Conservation (phyloP, 139 green algal species). For the Chloropicon primus region DNA sequence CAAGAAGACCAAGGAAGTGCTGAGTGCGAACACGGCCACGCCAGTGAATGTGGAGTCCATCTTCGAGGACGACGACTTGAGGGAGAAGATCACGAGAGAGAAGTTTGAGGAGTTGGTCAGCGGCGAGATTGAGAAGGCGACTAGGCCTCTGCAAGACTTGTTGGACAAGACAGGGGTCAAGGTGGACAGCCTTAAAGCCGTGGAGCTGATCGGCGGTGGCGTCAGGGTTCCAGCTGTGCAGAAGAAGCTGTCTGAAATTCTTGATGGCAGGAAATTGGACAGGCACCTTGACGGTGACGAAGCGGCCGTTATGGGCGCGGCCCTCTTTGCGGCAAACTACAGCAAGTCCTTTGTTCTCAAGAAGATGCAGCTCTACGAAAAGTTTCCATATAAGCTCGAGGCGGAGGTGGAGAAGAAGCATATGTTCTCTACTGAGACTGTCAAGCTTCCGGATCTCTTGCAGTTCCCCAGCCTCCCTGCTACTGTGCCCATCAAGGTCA, state of each 20-base stretch:
- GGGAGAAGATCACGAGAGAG: constrained; percentile 34
- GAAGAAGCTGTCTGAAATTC: constrained; percentile 4
- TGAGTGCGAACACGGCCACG: constrained; percentile 79
- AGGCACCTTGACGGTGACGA: constrained; percentile 95
- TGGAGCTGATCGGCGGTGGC: constrained; percentile 81
- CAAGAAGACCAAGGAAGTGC: constrained; percentile 86
- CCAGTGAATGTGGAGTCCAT: constrained; percentile 83
- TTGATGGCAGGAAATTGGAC: constrained; percentile 11
- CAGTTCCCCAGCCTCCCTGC: background rate
- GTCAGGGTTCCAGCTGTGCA: constrained; percentile 66
- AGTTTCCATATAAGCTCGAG: background rate
- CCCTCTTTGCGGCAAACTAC: constrained; percentile 89
- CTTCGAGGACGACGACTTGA: constrained; percentile 76
- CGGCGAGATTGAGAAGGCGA: constrained; percentile 25
- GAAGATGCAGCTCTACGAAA: constrained; percentile 43
- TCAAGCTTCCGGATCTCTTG: background rate
- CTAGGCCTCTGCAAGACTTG: constrained; percentile 40
- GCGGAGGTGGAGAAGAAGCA: background rate
- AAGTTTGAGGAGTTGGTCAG: constrained; percentile 63
- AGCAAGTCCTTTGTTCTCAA: constrained; percentile 87
- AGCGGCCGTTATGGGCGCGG: constrained; percentile 77
- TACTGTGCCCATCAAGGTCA: background rate
- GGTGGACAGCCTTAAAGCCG: constrained; percentile 37
- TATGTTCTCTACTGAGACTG: background rate
- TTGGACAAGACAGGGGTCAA: constrained; percentile 35